A percentile compares a stretch with the other conserved stretches of the same genome.
phyloP scores from a whole-genome alignment of 192 early-diverging fungal species.

The Paraglomus occultum region DNA sequence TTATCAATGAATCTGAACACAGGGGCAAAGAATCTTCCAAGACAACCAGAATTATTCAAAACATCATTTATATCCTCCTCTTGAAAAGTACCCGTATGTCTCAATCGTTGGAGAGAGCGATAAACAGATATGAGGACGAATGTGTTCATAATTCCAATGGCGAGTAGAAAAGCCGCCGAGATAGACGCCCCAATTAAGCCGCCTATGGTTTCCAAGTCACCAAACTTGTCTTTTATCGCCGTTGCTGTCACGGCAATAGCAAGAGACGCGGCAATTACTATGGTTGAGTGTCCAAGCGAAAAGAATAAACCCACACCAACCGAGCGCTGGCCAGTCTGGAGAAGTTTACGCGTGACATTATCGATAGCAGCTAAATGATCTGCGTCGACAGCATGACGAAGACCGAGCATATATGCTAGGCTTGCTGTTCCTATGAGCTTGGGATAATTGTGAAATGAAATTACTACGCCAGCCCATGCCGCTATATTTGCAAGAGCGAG shows the following conservation, averaged over 20 bases:
- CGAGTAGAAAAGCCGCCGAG: constrained; percentile 54
- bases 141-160: constrained; percentile 57
- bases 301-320: constrained; percentile 68
- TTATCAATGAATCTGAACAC: constrained; percentile 52
- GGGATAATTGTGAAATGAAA: constrained; percentile 40
- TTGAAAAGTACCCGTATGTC: constrained; percentile 36
- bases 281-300: constrained; percentile 69
- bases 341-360: constrained; percentile 65
- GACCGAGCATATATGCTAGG: constrained; percentile 50
- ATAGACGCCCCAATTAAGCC: constrained; percentile 61
- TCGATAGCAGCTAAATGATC: constrained; percentile 76
- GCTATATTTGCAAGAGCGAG: constrained; percentile 41
- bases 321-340: constrained; percentile 40
- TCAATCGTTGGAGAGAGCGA: constrained; percentile 35
- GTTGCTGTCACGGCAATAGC: constrained; percentile 46
- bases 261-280: constrained; percentile 54
- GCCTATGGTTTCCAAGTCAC: constrained; percentile 44
- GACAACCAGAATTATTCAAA: constrained; percentile 36
- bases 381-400: constrained; percentile 59
- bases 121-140: constrained; percentile 44
- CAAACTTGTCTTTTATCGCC: constrained; percentile 43
- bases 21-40: constrained; percentile 48
- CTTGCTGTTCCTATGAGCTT: constrained; percentile 43
- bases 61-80: constrained; percentile 42
- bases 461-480: constrained; percentile 43